Conservation (phyloP, 2,329 filamentous ascomycete genomes). For the Monosporascus sp. region DNA sequence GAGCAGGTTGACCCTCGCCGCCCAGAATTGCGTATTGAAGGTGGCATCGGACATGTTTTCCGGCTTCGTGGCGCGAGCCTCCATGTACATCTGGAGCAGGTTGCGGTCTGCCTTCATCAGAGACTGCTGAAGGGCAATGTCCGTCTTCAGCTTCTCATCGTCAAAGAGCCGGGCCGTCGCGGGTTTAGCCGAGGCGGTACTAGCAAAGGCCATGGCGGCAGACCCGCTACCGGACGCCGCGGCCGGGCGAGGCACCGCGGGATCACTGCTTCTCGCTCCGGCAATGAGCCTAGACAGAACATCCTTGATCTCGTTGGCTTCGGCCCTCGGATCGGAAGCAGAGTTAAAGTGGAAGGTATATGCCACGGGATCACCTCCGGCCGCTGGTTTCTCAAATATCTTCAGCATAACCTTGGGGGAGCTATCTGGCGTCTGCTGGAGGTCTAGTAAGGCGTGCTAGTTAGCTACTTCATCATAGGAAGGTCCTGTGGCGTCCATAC, state of each 20-base stretch:
- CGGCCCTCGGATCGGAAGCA: slow-evolving; percentile 64
- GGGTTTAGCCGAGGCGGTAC: slow-evolving; percentile 52
- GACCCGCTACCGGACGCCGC: slow-evolving; percentile 44
- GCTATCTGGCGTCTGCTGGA: slow-evolving; percentile 90
- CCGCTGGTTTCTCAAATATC: slow-evolving; percentile 69
- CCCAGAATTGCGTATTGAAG: slow-evolving; percentile 94
- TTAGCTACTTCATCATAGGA: slow-evolving; percentile 1
- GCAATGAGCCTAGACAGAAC: slow-evolving; percentile 73
- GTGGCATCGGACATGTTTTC: slow-evolving; percentile 73
- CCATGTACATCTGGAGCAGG: slow-evolving; percentile 80
- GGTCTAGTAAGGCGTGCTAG: slow-evolving; percentile 49
- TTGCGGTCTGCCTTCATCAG: slow-evolving; percentile 74
- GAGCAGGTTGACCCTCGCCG: slow-evolving; percentile 76
- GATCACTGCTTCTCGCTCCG: slow-evolving; percentile 54
- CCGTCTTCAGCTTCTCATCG: slow-evolving; percentile 68
- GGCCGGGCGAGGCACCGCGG: slow-evolving; percentile 43
- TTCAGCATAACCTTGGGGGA: slow-evolving; percentile 90
- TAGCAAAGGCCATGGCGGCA: slow-evolving; percentile 73
- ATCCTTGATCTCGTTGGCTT: slow-evolving; percentile 83
- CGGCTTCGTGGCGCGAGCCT: slow-evolving; percentile 77
- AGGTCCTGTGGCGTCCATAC: slow-evolving; percentile 43
- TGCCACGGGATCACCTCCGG: slow-evolving; percentile 55
- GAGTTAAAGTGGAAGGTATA: slow-evolving; percentile 92
- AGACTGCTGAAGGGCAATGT: slow-evolving; percentile 81
- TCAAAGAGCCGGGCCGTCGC: slow-evolving; percentile 69